A percentile compares a stretch with the other conserved stretches of the same genome.
Conservation (phyloP, 257 asterid species). For the Jaltomata sinuosa region DNA sequence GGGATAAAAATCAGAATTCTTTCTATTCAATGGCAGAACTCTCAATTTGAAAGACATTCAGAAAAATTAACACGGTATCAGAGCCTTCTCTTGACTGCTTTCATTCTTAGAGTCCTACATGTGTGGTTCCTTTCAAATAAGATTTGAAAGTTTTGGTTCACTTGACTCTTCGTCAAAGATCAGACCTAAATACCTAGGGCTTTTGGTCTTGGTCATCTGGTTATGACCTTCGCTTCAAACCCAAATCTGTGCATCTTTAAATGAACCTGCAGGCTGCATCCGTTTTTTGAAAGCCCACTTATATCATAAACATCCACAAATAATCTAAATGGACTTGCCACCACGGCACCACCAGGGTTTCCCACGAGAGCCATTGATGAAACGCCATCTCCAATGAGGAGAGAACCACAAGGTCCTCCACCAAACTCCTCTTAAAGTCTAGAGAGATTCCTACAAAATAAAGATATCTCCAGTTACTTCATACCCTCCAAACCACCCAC, state of each 20-base stretch:
- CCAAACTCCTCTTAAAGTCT: neutral
- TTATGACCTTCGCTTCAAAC: neutral
- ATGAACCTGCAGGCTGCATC: neutral
- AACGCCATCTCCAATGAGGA: neutral
- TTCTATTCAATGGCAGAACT: neutral
- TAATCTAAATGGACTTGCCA: neutral
- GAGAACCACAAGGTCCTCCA: neutral
- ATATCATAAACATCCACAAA: neutral
- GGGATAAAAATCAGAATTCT: neutral
- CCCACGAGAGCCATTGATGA: neutral
- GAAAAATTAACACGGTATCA: neutral
- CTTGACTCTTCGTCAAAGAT: neutral
- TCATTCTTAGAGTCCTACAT: neutral
- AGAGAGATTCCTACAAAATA: neutral
- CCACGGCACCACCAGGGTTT: neutral
- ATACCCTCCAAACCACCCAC: neutral
- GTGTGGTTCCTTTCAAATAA: neutral
- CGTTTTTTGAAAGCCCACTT: neutral
- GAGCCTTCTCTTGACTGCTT: neutral
- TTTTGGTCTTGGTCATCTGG: neutral
- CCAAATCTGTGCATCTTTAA: neutral
- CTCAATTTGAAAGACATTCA: neutral
- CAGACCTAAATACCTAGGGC: neutral
- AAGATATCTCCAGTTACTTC: neutral
- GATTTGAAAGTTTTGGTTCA: neutral